Base-by-base conservation (phyloP, 1,284 basidiomycete genomes). In the Puccinia novopanici region DNA sequence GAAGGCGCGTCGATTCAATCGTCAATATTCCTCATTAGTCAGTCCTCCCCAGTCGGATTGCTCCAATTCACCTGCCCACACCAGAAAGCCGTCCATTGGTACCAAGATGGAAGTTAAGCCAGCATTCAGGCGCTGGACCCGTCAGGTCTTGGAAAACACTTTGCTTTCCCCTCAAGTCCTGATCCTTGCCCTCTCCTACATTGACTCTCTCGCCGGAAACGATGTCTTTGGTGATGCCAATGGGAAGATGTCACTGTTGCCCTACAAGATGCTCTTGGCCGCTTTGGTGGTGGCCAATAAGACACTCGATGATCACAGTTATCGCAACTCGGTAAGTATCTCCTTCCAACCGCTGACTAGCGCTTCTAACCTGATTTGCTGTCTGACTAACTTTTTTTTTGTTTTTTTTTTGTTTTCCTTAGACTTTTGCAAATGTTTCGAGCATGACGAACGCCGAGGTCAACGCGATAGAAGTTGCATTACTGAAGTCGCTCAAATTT, bases 371-470 rank as follows among this genome's bases (percentile, higher is more conserved):
- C n/a, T n/a, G 27, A 17, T 10, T 3, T 4, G 2, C 27, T 10
- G 19, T 8, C 57, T 59, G 2, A 37, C 13, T 13, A 15, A 34
- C 3, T 52, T 9, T 55, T 40, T 73, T 40, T 55, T 10, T 30
- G 12, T 27, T 6, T 12, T 15, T 45, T 2, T 30, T 4, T 55
- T n/a, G 54, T 40, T 55, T n/a, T 30, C 12, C 13, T 5, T 22
- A 79, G 76, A 79, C 76, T 40, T 79, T 71, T 34, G 76, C 76
- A 0, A 79, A 71, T n/a, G 67, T 79, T 8, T 79, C 76, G 19
- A 79, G 76, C 55, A 79, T 79, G 76, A 79, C 65, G 13, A 79
- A 79, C 30, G 76, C 67, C 9, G 76, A 79, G 48, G 76, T 79
- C n/a, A 79, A 79, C 40, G 40, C 65, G 4, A 72, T 79, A 0